Conservation (phyloP, 73 alveolate genomes). For the Paramecium octaurelia region DNA sequence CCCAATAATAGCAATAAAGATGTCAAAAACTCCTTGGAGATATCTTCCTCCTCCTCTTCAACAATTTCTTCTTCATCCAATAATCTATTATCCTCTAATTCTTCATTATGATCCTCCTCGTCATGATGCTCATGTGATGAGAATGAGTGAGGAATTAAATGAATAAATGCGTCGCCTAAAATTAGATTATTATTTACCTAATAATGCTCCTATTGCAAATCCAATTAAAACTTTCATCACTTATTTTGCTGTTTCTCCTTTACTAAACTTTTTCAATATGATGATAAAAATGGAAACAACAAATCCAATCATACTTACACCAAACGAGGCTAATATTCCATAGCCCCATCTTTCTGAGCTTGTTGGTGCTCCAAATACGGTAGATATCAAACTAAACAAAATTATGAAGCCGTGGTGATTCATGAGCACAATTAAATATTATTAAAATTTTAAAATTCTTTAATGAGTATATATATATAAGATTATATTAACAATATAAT, state of each 20-base stretch:
- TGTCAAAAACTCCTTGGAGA: neutral
- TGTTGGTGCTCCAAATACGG: neutral
- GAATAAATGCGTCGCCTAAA: conserved; percentile 59
- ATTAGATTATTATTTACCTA: neutral
- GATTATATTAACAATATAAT: neutral
- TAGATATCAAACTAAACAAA: neutral
- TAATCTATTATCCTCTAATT: neutral
- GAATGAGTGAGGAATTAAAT: conserved; percentile 56
- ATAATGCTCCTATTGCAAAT: conserved; percentile 58
- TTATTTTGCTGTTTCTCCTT: neutral
- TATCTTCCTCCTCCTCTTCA: neutral
- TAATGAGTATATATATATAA: neutral
- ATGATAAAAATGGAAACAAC: conserved; percentile 21
- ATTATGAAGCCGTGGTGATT: neutral
- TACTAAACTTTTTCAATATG: neutral
- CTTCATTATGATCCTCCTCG: conserved; percentile 1
- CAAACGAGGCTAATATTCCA: conserved; percentile 46
- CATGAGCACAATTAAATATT: neutral
- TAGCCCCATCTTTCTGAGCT: conserved; percentile 43
- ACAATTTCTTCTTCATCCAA: neutral
- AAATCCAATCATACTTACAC: conserved; percentile 51
- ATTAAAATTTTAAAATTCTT: neutral
- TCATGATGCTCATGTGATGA: neutral
- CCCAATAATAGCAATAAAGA: neutral
- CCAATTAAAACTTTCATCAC: conserved; percentile 26